Conservation (phyloP, 345 rosid species). For the Syzygium grande region DNA sequence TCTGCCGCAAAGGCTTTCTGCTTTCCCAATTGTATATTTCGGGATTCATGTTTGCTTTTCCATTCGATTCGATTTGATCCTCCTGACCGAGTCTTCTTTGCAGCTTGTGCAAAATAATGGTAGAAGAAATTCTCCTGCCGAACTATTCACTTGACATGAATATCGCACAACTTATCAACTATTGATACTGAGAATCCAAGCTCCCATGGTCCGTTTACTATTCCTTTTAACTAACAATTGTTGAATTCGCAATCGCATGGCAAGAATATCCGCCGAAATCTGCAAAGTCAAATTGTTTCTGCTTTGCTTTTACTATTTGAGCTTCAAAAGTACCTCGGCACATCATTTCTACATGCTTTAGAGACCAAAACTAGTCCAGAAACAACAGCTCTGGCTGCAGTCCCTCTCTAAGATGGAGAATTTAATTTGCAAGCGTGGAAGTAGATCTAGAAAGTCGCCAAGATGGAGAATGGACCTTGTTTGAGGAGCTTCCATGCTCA, state of each 20-base stretch:
- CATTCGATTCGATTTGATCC: neutral
- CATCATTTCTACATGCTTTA: constrained; percentile 94
- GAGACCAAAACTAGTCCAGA: constrained; percentile 86
- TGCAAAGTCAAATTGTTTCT: neutral
- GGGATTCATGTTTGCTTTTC: neutral
- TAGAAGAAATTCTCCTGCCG: neutral
- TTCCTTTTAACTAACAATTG: neutral
- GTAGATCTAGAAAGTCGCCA: constrained; percentile 88
- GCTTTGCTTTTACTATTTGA: neutral
- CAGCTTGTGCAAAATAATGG: neutral
- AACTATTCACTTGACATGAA: neutral
- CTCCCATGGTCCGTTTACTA: neutral
- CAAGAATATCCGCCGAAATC: neutral
- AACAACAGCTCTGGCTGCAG: constrained; percentile 64
- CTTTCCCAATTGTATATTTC: neutral
- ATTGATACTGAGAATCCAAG: neutral
- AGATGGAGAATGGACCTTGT: constrained; percentile 85
- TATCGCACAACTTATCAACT: neutral
- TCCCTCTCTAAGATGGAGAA: constrained; percentile 41
- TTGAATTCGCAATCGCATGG: neutral
- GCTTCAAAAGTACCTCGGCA: constrained; percentile 55
- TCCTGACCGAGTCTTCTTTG: neutral
- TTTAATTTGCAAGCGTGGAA: constrained; percentile 58
- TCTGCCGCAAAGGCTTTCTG: constrained; percentile 1
- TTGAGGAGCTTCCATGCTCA: constrained; percentile 83